A percentile compares a stretch with the other conserved stretches of the same genome.
Evolutionary conservation across 352 stramenopile species (phyloP).

Genomic region (Achlya hypogyna): DNA sequence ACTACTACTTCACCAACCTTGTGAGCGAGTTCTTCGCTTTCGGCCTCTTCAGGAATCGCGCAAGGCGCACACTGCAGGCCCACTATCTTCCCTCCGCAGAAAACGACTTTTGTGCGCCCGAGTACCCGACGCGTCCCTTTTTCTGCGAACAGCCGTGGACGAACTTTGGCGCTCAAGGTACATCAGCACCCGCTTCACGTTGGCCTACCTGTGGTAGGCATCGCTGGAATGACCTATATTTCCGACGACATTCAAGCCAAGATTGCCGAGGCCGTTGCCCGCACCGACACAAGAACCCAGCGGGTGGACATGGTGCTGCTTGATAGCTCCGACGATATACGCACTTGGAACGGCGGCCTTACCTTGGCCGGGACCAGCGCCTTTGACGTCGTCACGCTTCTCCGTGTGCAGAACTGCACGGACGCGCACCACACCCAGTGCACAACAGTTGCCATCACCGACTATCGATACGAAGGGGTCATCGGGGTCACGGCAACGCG

Average conservation of each 20-base stretch:
- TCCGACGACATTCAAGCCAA: not conserved
- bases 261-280: not conserved
- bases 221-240: not conserved
- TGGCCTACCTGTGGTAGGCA: not conserved
- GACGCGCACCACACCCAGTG: not conserved
- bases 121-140: not conserved
- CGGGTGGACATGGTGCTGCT: not conserved
- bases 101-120: not conserved
- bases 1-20: not conserved
- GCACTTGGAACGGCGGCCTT: not conserved
- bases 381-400: not conserved
- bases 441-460: not conserved
- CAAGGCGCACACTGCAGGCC: not conserved
- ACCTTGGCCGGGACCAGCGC: not conserved
- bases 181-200: not conserved
- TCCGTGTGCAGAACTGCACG: not conserved
- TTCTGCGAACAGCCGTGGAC: not conserved
- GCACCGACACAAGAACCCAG: not conserved
- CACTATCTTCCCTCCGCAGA: not conserved
- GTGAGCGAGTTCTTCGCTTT: not conserved
- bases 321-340: not conserved
- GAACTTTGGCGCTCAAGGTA: not conserved
- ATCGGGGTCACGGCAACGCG: not conserved
- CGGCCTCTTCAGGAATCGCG: not conserved
- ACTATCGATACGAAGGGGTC: conserved; percentile 3